A percentile compares a stretch with the other conserved stretches of the same genome.
phyloP scores from a whole-genome alignment of 441 rosid genomes.

The Gossypium schwendimanii region DNA sequence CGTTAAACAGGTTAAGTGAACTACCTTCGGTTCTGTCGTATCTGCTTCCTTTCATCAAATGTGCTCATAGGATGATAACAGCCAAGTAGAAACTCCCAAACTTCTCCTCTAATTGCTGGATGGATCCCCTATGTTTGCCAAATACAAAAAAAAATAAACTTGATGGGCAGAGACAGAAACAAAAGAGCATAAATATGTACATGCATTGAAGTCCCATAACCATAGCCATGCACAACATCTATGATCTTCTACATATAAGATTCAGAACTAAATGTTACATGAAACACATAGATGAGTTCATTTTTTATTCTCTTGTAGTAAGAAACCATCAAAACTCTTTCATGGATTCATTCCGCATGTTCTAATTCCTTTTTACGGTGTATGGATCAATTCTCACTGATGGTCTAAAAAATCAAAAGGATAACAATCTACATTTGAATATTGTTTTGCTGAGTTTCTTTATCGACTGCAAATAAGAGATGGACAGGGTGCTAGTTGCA shows the following conservation, averaged over 20 bases:
- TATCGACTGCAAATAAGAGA: not conserved
- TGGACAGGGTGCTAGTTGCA: not conserved
- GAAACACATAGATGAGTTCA: not conserved
- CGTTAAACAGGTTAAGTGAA: constrained; percentile 3
- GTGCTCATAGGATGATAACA: constrained; percentile 86
- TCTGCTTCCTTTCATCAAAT: constrained; percentile 72
- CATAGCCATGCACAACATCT: not conserved
- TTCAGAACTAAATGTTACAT: not conserved
- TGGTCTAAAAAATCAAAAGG: not conserved
- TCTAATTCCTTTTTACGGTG: too few species aligned
- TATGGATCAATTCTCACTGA: not conserved
- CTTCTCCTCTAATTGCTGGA: constrained; percentile 96
- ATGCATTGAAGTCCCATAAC: not conserved
- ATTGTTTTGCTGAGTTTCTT: not conserved
- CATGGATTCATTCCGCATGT: not conserved
- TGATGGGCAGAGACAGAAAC: not conserved
- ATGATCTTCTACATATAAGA: not conserved
- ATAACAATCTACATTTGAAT: too few species aligned
- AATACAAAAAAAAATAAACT: not conserved
- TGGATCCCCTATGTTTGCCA: constrained; percentile 58
- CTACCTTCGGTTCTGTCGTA: constrained; percentile 67
- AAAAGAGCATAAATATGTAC: not conserved
- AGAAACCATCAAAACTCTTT: not conserved
- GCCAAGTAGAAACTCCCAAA: constrained; percentile 91
- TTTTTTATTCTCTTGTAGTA: not conserved